Evolutionary conservation across 208 protist species (phyloP).

Genomic region (Leishmania aethiopica): DNA sequence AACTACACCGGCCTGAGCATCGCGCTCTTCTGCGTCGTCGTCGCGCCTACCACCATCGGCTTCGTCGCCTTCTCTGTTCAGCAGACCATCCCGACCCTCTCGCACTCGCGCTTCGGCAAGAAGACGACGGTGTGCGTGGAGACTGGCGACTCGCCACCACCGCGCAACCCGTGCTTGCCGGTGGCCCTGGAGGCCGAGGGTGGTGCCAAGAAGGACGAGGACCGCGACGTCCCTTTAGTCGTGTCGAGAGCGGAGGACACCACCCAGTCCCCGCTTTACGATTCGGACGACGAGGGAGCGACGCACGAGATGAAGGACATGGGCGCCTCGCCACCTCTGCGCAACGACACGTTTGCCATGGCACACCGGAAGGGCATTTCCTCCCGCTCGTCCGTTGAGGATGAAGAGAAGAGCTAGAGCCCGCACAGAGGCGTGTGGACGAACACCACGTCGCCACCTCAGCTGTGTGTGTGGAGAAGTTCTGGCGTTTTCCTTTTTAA

Average conservation of each 20-base stretch:
- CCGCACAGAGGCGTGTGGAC: background rate
- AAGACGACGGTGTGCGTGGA: constrained; percentile 33
- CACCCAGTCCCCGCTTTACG: constrained; percentile 58
- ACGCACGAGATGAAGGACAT: constrained; percentile 33
- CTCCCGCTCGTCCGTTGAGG: constrained; percentile 7
- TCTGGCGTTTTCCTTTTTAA: background rate
- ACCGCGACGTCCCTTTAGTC: constrained; percentile 28
- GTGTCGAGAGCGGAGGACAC: constrained; percentile 48
- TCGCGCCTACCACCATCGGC: constrained; percentile 52
- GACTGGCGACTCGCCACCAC: constrained; percentile 55
- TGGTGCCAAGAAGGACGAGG: constrained; percentile 1
- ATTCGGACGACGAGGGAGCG: constrained; percentile 45
- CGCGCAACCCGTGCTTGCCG: constrained; percentile 39
- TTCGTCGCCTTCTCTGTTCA: constrained; percentile 80
- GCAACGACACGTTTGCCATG: constrained; percentile 49
- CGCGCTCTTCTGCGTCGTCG: constrained; percentile 56
- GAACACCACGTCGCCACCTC: background rate
- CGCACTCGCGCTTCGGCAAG: constrained; percentile 30
- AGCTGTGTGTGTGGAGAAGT: background rate
- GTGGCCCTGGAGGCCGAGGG: constrained; percentile 17
- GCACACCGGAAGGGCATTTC: constrained; percentile 10
- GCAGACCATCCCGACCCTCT: constrained; percentile 57
- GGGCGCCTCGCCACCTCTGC: constrained; percentile 51
- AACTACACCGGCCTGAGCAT: constrained; percentile 39
- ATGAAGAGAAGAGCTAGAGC: constrained; percentile 9